Percentiles rank a stretch among this genome's conserved stretches.
Evolutionary conservation across 768 basidiomycete genomes (phyloP).

Genomic region (Kwoniella dejecticola): DNA sequence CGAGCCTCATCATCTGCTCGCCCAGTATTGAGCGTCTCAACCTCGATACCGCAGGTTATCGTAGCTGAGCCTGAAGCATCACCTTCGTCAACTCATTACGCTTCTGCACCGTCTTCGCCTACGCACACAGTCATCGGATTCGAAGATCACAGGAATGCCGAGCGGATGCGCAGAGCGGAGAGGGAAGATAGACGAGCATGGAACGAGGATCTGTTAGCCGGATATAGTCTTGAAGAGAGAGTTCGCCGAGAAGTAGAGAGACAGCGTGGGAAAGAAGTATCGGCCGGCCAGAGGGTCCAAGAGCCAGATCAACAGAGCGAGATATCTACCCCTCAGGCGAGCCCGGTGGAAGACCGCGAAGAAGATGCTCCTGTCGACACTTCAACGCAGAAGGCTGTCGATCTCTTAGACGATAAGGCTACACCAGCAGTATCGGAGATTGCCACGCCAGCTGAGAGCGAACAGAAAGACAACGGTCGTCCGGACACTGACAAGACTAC

Average conservation of each 20-base stretch:
- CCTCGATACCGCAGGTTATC: neutral
- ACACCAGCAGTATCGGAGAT: no score
- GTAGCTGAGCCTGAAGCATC: conserved; percentile 9
- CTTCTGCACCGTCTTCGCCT: conserved; percentile 33
- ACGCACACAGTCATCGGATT: conserved; percentile 20
- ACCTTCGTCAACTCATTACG: conserved; percentile 25
- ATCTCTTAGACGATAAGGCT: no score
- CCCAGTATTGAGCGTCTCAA: conserved; percentile 5
- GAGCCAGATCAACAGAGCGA: neutral
- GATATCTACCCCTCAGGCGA: neutral
- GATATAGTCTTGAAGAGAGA: conserved; percentile 45
- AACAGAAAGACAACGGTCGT: no score
- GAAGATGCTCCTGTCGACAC: no score
- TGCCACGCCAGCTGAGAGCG: no score
- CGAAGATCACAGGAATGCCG: neutral
- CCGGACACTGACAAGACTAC: no score
- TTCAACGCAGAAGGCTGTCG: no score
- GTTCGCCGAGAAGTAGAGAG: conserved; percentile 41
- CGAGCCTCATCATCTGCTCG: neutral
- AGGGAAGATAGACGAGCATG: conserved; percentile 41
- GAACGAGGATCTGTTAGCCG: conserved; percentile 50
- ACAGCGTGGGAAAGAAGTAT: conserved; percentile 16
- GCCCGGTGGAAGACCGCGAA: neutral
- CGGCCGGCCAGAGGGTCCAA: neutral
- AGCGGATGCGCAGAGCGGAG: conserved; percentile 19